Percentiles rank a stretch among this genome's conserved stretches.
Evolutionary conservation across 495 filamentous ascomycete species (phyloP).

Genomic region (Hypoxylon perforatum): DNA sequence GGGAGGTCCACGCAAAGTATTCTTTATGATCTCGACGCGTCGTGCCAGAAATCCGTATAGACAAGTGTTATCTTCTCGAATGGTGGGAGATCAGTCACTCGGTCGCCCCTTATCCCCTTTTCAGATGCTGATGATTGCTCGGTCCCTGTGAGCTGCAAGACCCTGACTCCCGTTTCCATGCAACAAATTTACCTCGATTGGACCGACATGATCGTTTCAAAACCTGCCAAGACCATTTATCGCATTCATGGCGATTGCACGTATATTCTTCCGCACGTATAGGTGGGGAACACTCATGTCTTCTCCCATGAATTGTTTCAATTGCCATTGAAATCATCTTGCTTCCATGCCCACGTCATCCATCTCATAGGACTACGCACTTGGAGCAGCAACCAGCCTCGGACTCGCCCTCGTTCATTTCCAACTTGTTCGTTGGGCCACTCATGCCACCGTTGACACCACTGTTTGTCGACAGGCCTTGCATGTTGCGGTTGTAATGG

Average conservation of each 20-base stretch:
- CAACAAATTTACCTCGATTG: conserved; percentile 39
- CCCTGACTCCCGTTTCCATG: conserved; percentile 42
- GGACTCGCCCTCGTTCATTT: conserved; percentile 77
- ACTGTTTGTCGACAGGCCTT: conserved; percentile 77
- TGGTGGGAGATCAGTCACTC: conserved; percentile 33
- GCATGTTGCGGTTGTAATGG: conserved; percentile 97
- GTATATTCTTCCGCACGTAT: conserved; percentile 13
- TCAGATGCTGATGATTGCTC: conserved; percentile 40
- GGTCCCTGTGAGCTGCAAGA: conserved; percentile 37
- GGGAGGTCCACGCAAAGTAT: conserved; percentile 33
- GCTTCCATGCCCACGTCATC: conserved; percentile 6
- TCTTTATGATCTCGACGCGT: conserved; percentile 31
- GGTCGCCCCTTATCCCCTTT: conserved; percentile 31
- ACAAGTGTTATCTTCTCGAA: conserved; percentile 34
- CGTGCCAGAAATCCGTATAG: conserved; percentile 39
- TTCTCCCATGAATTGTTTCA: conserved; percentile 32
- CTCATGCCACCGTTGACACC: conserved; percentile 69
- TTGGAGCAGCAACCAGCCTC: conserved; percentile 83
- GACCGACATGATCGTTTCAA: conserved; percentile 36
- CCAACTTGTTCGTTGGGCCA: conserved; percentile 76
- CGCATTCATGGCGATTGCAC: conserved; percentile 29
- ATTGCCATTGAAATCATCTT: conserved; percentile 14
- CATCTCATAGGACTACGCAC: conserved; percentile 88
- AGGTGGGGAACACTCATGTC: conserved; percentile 11
- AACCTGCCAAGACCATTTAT: conserved; percentile 35